A percentile compares a stretch with the other conserved stretches of the same genome.
Evolutionary conservation across 352 stramenopile species (phyloP).

Genomic region (Phytophthora foliorum): DNA sequence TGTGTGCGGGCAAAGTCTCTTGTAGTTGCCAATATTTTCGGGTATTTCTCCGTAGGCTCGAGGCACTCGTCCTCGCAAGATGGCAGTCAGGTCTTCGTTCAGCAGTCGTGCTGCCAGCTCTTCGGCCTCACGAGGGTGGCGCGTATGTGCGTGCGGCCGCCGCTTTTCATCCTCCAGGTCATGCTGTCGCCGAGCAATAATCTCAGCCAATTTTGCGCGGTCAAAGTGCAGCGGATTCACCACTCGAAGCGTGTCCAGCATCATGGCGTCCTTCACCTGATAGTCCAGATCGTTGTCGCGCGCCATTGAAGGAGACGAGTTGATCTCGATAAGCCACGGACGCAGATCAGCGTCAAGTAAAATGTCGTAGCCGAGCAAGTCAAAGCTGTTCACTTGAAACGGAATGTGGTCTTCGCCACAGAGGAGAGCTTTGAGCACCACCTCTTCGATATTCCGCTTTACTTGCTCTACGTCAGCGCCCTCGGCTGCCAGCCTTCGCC

Average conservation of each 20-base stretch:
- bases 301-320: slow-evolving; percentile 94
- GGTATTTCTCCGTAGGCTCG: slow-evolving; percentile 75
- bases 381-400: slow-evolving; percentile 94
- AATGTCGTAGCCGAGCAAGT: slow-evolving; percentile 97
- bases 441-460: slow-evolving; percentile 72
- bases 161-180: slow-evolving; percentile 66
- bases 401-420: slow-evolving; percentile 91
- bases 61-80: slow-evolving; percentile 62
- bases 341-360: slow-evolving; percentile 91
- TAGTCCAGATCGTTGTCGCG: slow-evolving; percentile 90
- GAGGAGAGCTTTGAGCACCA: slow-evolving; percentile 92
- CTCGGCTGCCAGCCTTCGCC: slow-evolving; percentile 70
- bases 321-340: slow-evolving; percentile 97
- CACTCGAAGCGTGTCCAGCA: slow-evolving; percentile 89
- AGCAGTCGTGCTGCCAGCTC: slow-evolving; percentile 55
- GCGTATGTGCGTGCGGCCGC: slow-evolving; percentile 62
- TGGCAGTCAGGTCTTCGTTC: slow-evolving; percentile 80
- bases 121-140: slow-evolving; percentile 64
- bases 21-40: slow-evolving; percentile 66
- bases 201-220: slow-evolving; percentile 66
- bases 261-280: slow-evolving; percentile 92
- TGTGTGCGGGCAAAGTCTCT: slow-evolving; percentile 68
- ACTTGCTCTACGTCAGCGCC: slow-evolving; percentile 75
- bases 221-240: slow-evolving; percentile 89
- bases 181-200: slow-evolving; percentile 72